Conservation (phyloP, 441 rosid genomes). For the Hura crepitans region DNA sequence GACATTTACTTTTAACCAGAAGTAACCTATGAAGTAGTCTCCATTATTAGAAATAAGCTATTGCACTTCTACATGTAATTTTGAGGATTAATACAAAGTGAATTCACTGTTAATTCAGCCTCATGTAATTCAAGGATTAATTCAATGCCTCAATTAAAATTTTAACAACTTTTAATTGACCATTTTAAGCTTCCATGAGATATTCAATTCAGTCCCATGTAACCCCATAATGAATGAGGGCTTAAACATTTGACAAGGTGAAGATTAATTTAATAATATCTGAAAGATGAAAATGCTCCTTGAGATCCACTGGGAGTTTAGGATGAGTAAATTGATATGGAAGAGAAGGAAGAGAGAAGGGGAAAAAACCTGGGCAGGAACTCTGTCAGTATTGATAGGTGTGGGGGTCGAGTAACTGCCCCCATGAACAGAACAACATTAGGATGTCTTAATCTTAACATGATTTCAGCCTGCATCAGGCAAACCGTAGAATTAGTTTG, state of each 20-base stretch:
- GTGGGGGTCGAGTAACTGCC: conserved; percentile 89
- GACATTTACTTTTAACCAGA: neutral
- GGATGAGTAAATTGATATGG: neutral
- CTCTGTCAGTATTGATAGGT: conserved; percentile 92
- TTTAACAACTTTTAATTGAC: neutral
- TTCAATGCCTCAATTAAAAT: neutral
- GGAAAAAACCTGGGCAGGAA: conserved; percentile 74
- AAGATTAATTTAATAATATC: neutral
- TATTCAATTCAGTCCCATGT: neutral
- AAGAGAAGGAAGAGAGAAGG: neutral
- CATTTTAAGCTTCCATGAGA: neutral
- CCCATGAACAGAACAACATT: conserved; percentile 99
- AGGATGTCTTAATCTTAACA: conserved; percentile 94
- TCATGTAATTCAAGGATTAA: neutral
- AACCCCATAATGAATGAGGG: neutral
- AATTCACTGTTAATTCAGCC: neutral
- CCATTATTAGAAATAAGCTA: neutral
- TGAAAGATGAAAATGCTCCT: neutral
- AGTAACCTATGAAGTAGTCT: neutral
- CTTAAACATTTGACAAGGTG: neutral
- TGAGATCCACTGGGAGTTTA: neutral
- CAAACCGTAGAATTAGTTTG: conserved; percentile 20
- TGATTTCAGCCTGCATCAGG: conserved; percentile 74
- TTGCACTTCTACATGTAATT: too few relatives aligned
- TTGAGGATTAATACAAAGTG: neutral